Evolutionary conservation across 2,329 filamentous ascomycete genomes (phyloP), one percentile per base, ranked within the genome.

Genomic region (Pseudopyricularia cyperi): DNA sequence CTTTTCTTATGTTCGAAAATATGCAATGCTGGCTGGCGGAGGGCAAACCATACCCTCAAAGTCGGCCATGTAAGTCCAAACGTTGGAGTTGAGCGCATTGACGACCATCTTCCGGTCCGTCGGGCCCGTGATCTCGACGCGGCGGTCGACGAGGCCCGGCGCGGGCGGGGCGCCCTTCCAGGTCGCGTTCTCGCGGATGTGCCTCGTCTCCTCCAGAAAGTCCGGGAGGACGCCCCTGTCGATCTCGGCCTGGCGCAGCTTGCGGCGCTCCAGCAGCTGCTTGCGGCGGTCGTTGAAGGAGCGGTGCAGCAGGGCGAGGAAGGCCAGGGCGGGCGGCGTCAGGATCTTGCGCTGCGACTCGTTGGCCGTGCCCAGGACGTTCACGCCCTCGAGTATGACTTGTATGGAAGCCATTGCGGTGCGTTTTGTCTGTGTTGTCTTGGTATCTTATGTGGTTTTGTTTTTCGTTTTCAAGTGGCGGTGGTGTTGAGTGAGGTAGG

Each of bases 41-140:
- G n/a, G n/a, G n/a, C n/a, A n/a, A n/a, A n/a, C n/a, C 77, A 62
- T 68, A 93, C 90, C 91, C 72, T 98, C 93, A 60, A 98, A 95
- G 70, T 98, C 93, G 48, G 93, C 93, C 93, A 98, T 98, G 65
- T 97, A 98, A 53, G 91, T 97, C 85, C 87, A 97, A 24, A 97
- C 93, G 63, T 97, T 80, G 46, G 91, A 85, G 70, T 97, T 98
- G 66, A 97, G 66, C 9, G 93, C 93, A 68, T 98, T 98, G 57
- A 97, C 88, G 48, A 97, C 89, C 93, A 98, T 98, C 79, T 97
- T 98, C 60, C 93, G 80, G 71, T 97, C 93, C 7, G 90, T 96
- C 1, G 93, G 93, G 8, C 93, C 93, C 5, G 93, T 98, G 64
- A 97, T 98, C 75, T 98, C 93, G 32, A 96, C 87, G 55, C 93